Evolutionary conservation across 768 basidiomycete species (phyloP), one percentile per base, ranked within the genome.

Genomic region (Collybiopsis confluens): DNA sequence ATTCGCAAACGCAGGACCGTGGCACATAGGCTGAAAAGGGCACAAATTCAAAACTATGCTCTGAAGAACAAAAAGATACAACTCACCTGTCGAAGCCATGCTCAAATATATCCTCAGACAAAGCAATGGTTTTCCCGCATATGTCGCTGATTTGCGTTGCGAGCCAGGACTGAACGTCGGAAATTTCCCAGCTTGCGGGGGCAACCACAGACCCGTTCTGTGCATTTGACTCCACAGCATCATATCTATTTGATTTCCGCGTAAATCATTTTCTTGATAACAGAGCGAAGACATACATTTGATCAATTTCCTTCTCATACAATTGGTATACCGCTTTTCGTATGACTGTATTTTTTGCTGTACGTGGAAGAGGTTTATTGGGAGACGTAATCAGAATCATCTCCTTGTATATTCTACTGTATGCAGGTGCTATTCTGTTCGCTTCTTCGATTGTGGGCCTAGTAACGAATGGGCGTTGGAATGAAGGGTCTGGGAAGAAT

Each of bases 331-430:
- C 72, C 2, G 71, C 70, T 54, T 77, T 76, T 49, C 75, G 70
- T 45, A 70, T 70, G 7, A 79, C 68, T 0, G 78, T 80, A 1
- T 77, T 76, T 60, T 82, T 83, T 1, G 68, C 71, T 3, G 75
- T 64, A 18, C 74, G 73, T 23, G 71, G 62, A 52, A 82, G 67
- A 0, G 76, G 78, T 21, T 70, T 71, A 13, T 62, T 59, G 3
- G 63, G 61, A 9, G 54, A 48, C 0, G 77, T 68, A 11, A 80
- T 68, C 40, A 81, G 45, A 40, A 82, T 73, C 71, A 81, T 74
- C 58, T 83, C 76, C 51, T 77, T 77, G 63, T 79, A 79, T 5
- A 80, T 68, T 11, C 71, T 66, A 52, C 73, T 75, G 50, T 72
- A 77, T 2, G 65, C 54, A 0, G 79, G 78, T 2, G 71, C 70